These are phyloP conservation scores for Paramecium primaurelia DNA, from an alignment of 73 alveolate species.

Conservation along the genomic window DNA sequence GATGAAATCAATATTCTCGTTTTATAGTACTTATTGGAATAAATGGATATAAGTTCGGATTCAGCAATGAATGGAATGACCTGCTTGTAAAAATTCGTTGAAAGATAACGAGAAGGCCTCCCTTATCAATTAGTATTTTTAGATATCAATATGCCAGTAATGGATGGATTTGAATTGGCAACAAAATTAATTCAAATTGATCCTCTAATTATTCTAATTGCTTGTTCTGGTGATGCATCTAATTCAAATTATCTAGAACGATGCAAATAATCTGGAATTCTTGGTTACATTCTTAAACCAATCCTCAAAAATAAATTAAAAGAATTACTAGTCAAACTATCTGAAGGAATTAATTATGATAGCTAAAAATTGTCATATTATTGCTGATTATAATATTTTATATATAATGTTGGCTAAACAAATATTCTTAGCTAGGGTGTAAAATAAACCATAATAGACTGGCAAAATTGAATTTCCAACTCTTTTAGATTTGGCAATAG, in stretches of 20 bases:
- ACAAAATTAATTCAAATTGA: not conserved
- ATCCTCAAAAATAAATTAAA: not conserved
- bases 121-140: not conserved
- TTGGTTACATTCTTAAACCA: not conserved
- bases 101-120: not conserved
- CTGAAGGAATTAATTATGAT: not conserved
- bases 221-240: not conserved
- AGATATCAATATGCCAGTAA: slow-evolving; percentile 25
- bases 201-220: not conserved
- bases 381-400: not conserved
- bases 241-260: not conserved
- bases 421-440: slow-evolving; percentile 19
- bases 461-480: slow-evolving; percentile 55
- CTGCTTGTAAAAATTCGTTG: not conserved
- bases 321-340: not conserved
- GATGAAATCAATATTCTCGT: not conserved
- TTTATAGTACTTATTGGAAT: not conserved
- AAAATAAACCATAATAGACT: slow-evolving; percentile 44
- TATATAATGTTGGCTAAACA: slow-evolving; percentile 54
- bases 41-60: not conserved
- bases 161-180: slow-evolving; percentile 6
- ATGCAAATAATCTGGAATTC: not conserved
- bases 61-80: not conserved
- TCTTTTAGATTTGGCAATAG: slow-evolving; percentile 67
- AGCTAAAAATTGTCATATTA: not conserved